These are phyloP conservation scores for Pestalotiopsis sp. DNA, from an alignment of 2,329 filamentous ascomycete genomes.

Conservation along the genomic window DNA sequence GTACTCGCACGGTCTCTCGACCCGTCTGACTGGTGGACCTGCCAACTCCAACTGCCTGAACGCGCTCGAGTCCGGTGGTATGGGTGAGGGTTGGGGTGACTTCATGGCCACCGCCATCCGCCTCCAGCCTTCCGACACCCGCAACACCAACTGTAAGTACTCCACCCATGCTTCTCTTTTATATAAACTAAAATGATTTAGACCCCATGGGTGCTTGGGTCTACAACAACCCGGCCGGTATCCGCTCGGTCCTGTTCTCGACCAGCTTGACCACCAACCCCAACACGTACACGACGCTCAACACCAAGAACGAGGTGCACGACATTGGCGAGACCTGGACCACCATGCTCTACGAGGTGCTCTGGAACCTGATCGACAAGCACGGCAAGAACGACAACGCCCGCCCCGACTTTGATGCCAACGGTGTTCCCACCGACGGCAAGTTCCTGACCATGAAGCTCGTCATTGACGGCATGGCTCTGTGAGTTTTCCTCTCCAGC, in stretches of 20 bases:
- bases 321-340: conserved; percentile 51
- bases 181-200: neutral
- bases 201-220: conserved; percentile 49
- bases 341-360: conserved; percentile 53
- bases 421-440: conserved; percentile 49
- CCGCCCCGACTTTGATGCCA: conserved; percentile 37
- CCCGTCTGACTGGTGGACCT: conserved; percentile 61
- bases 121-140: conserved; percentile 44
- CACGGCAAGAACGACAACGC: conserved; percentile 46
- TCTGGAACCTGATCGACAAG: conserved; percentile 56
- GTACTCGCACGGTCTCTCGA: conserved; percentile 59
- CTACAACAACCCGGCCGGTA: conserved; percentile 38
- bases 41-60: conserved; percentile 51
- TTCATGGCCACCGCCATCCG: conserved; percentile 51
- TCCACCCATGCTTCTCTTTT: neutral
- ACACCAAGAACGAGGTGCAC: conserved; percentile 41
- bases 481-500: conserved; percentile 29
- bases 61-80: conserved; percentile 44
- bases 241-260: conserved; percentile 48
- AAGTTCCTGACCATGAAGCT: conserved; percentile 52
- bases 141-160: conserved; percentile 38
- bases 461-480: conserved; percentile 48
- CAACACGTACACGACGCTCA: conserved; percentile 43
- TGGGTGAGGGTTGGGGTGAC: conserved; percentile 55
- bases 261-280: conserved; percentile 47